phyloP scores from a whole-genome alignment of 1,284 basidiomycete species.

The Flammula alnicola region DNA sequence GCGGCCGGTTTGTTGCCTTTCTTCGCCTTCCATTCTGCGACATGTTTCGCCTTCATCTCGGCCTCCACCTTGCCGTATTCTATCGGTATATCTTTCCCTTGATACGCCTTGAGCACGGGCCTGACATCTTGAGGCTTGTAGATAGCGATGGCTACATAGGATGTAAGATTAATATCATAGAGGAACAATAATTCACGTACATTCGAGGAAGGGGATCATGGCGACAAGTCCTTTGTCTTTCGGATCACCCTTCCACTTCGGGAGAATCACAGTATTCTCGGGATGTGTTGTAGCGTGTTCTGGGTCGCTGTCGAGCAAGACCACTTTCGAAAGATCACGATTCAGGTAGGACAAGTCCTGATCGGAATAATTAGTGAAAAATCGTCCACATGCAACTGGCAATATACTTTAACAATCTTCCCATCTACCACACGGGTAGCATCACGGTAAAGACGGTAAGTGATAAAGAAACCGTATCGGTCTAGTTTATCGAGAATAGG shows the following conservation, averaged over 20 bases:
- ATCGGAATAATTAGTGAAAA: constrained; percentile 3
- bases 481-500: constrained; percentile 96
- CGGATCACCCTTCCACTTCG: constrained; percentile 87
- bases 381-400: neutral
- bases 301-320: constrained; percentile 85
- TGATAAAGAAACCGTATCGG: constrained; percentile 89
- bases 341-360: constrained; percentile 93
- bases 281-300: constrained; percentile 84
- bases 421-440: constrained; percentile 82
- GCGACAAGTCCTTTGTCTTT: constrained; percentile 84
- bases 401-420: constrained; percentile 76
- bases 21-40: constrained; percentile 84
- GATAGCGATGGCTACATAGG: constrained; percentile 79
- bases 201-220: constrained; percentile 97
- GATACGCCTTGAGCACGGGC: constrained; percentile 84
- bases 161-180: constrained; percentile 1
- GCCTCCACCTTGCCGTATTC: constrained; percentile 91
- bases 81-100: constrained; percentile 85
- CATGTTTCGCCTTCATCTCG: constrained; percentile 74
- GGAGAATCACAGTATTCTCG: constrained; percentile 83
- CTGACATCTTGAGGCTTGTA: constrained; percentile 87
- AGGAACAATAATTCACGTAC: constrained; percentile 50
- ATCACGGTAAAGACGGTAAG: constrained; percentile 92
- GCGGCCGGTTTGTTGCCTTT: constrained; percentile 46
- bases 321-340: constrained; percentile 90